phyloP scores from a whole-genome alignment of 192 early-diverging fungal species.

The Podila verticillata region DNA sequence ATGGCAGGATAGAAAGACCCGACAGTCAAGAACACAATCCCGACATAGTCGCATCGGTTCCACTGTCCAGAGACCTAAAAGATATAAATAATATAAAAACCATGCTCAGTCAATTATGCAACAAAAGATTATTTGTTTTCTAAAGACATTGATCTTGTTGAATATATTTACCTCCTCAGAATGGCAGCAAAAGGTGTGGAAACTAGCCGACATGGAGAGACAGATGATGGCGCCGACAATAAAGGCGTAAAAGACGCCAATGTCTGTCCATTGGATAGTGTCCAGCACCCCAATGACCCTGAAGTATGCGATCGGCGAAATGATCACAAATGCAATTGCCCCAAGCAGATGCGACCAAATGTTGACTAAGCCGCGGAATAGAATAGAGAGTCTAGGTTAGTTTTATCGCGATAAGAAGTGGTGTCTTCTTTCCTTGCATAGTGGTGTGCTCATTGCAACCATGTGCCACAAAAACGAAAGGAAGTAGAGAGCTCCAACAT shows the following conservation, averaged over 20 bases:
- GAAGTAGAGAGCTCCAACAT: not conserved
- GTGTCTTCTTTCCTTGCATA: no score
- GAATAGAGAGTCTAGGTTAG: not conserved
- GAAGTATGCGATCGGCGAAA: conserved; percentile 65
- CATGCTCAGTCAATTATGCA: no score
- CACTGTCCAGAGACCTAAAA: conserved; percentile 69
- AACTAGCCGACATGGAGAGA: conserved; percentile 83
- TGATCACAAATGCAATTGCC: conserved; percentile 62
- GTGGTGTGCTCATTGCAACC: not conserved
- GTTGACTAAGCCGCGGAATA: conserved; percentile 66
- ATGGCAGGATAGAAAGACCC: conserved; percentile 66
- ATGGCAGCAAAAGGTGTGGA: conserved; percentile 89
- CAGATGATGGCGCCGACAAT: conserved; percentile 77
- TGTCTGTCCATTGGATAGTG: conserved; percentile 73
- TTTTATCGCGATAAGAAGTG: no score
- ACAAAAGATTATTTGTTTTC: no score
- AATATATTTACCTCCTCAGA: conserved; percentile 65
- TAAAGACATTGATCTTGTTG: no score
- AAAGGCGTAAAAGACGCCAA: conserved; percentile 77
- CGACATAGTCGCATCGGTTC: conserved; percentile 95
- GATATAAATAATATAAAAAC: not conserved
- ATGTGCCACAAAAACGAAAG: conserved; percentile 1
- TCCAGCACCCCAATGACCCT: conserved; percentile 49
- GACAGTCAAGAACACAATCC: conserved; percentile 86
- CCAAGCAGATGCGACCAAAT: conserved; percentile 90